Evolutionary conservation across 2,329 filamentous ascomycete species (phyloP).

Genomic region (Metarhizium anisopliae): DNA sequence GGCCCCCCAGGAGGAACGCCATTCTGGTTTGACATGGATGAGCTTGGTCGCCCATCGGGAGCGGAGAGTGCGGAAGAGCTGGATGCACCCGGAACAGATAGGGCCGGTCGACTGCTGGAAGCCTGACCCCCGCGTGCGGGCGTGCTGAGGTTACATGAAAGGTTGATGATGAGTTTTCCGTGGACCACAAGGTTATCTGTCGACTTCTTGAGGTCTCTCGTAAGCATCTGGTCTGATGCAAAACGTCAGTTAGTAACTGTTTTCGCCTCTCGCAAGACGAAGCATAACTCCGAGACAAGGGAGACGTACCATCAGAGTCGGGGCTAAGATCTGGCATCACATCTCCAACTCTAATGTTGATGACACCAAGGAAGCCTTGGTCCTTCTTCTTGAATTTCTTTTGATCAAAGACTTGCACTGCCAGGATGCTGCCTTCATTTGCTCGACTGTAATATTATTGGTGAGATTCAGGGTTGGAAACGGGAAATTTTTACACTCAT

Average conservation of each 20-base stretch:
- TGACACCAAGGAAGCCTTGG: constrained; percentile 94
- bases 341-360: constrained; percentile 93
- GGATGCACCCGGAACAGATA: constrained; percentile 35
- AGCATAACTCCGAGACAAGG: not conserved
- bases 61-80: constrained; percentile 34
- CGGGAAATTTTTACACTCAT: not conserved
- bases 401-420: constrained; percentile 98
- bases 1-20: constrained; percentile 32
- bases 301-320: constrained; percentile 74
- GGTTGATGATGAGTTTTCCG: constrained; percentile 91
- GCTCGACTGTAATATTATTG: constrained; percentile 53
- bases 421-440: constrained; percentile 91
- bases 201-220: constrained; percentile 91
- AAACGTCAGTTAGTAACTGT: constrained; percentile 17
- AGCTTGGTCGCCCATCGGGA: constrained; percentile 42
- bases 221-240: constrained; percentile 91
- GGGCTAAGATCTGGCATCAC: constrained; percentile 76
- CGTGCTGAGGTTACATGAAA: constrained; percentile 78
- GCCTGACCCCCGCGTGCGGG: constrained; percentile 49
- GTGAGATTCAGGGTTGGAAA: not conserved
- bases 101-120: constrained; percentile 36
- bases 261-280: not conserved
- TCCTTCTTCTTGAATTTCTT: constrained; percentile 99
- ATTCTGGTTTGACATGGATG: constrained; percentile 42
- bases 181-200: constrained; percentile 97